Conservation (phyloP, 768 basidiomycete species). For the Amanita muscaria region DNA sequence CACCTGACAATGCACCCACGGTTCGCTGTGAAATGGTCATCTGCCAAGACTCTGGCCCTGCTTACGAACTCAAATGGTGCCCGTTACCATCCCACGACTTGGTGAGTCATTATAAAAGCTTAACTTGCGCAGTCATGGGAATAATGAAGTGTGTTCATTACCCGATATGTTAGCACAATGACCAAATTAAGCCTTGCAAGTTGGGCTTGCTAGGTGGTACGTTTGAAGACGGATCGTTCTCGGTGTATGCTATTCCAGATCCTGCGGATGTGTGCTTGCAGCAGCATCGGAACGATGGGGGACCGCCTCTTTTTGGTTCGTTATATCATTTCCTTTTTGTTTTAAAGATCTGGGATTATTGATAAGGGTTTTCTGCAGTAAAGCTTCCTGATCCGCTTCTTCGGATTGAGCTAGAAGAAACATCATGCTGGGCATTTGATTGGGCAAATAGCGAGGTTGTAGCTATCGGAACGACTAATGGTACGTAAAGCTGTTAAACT, state of each 20-base stretch:
- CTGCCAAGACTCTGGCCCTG: constrained; percentile 75
- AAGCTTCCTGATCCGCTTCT: constrained; percentile 54
- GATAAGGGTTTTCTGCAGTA: constrained; percentile 33
- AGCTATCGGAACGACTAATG: constrained; percentile 79
- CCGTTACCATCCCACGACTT: constrained; percentile 75
- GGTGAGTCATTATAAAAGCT: constrained; percentile 19
- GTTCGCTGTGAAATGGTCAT: constrained; percentile 80
- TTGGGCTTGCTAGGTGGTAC: constrained; percentile 79
- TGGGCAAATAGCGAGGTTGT: constrained; percentile 85
- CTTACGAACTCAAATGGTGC: constrained; percentile 85
- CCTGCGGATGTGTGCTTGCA: constrained; percentile 42
- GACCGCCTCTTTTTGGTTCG: constrained; percentile 43
- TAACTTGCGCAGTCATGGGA: neutral
- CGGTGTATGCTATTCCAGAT: constrained; percentile 72
- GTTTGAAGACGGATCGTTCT: constrained; percentile 82
- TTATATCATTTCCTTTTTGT: constrained; percentile 2
- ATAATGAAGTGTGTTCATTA: neutral
- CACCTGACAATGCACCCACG: constrained; percentile 13
- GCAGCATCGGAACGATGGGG: constrained; percentile 14
- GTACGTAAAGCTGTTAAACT: constrained; percentile 28
- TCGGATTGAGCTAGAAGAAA: constrained; percentile 66
- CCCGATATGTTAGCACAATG: constrained; percentile 14
- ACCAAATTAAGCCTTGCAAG: constrained; percentile 34
- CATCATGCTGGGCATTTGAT: constrained; percentile 72
- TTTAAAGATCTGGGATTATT: neutral